Conservation (phyloP, 1,284 basidiomycete genomes). For the Moesziomyces aphidis region DNA sequence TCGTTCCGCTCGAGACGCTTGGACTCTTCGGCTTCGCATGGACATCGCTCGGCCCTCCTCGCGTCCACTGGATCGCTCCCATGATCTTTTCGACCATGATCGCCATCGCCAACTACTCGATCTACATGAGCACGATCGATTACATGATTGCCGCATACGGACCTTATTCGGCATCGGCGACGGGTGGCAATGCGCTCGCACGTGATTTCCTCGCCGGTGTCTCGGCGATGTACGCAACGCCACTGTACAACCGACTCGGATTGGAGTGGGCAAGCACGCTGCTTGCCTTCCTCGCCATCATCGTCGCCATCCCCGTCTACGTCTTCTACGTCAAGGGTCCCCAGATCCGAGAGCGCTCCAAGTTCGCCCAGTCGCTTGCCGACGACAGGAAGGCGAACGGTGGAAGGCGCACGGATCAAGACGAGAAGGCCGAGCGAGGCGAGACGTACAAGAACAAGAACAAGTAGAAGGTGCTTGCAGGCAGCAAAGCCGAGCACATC, state of each 20-base stretch:
- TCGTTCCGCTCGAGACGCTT: constrained; percentile 68
- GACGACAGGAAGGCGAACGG: constrained; percentile 65
- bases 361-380: constrained; percentile 68
- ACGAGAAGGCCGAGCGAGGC: constrained; percentile 31
- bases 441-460: constrained; percentile 15
- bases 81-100: constrained; percentile 69
- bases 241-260: constrained; percentile 67
- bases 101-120: constrained; percentile 68
- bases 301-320: constrained; percentile 69
- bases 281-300: constrained; percentile 67
- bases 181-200: constrained; percentile 65
- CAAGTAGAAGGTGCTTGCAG: constrained; percentile 1
- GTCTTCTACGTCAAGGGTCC: constrained; percentile 69
- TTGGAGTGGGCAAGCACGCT: constrained; percentile 69
- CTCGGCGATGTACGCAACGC: constrained; percentile 69
- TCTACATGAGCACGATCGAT: constrained; percentile 68
- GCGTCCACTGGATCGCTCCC: constrained; percentile 69
- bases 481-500: too few species aligned
- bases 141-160: constrained; percentile 70
- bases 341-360: constrained; percentile 66
- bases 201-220: constrained; percentile 69
- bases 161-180: constrained; percentile 69
- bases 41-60: constrained; percentile 68
- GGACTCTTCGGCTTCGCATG: constrained; percentile 70
- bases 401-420: constrained; percentile 27